phyloP scores from a whole-genome alignment of 352 stramenopile species.

The Pythium pectinolyticum region DNA sequence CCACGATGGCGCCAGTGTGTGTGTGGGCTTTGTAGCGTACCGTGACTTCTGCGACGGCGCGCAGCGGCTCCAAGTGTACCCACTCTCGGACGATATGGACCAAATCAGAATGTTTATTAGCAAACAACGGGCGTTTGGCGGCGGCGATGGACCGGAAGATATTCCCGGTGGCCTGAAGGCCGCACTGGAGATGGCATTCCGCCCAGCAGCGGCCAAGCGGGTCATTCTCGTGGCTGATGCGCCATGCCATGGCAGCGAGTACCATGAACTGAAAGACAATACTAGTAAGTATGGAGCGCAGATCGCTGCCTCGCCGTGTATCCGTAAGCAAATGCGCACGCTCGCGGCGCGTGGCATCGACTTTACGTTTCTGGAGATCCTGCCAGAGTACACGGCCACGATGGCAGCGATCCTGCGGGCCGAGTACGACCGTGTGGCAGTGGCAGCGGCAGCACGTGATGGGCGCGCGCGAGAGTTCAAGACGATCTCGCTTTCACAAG shows the following conservation, averaged over 20 bases:
- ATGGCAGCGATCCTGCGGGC: constrained; percentile 35
- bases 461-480: constrained; percentile 27
- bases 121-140: constrained; percentile 28
- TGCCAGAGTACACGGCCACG: constrained; percentile 27
- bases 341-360: constrained; percentile 35
- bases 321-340: constrained; percentile 37
- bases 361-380: constrained; percentile 42
- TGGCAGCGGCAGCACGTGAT: too few relatives aligned
- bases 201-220: constrained; percentile 24
- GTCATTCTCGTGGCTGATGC: constrained; percentile 39
- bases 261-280: constrained; percentile 20
- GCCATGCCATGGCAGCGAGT: constrained; percentile 39
- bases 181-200: constrained; percentile 32
- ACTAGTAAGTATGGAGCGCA: neutral
- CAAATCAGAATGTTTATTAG: constrained; percentile 30
- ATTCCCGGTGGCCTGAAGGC: constrained; percentile 37
- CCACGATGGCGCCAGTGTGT: constrained; percentile 26
- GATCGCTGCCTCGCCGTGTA: constrained; percentile 35
- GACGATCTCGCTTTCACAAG: constrained; percentile 21
- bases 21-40: constrained; percentile 45
- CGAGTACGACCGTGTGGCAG: constrained; percentile 22
- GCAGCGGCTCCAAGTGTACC: constrained; percentile 27
- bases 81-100: constrained; percentile 25
- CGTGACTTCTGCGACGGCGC: constrained; percentile 40
- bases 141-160: constrained; percentile 37